Evolutionary conservation across 768 basidiomycete genomes (phyloP), one percentile per base, ranked within the genome.

Genomic region (Leucosporidium scottii): DNA sequence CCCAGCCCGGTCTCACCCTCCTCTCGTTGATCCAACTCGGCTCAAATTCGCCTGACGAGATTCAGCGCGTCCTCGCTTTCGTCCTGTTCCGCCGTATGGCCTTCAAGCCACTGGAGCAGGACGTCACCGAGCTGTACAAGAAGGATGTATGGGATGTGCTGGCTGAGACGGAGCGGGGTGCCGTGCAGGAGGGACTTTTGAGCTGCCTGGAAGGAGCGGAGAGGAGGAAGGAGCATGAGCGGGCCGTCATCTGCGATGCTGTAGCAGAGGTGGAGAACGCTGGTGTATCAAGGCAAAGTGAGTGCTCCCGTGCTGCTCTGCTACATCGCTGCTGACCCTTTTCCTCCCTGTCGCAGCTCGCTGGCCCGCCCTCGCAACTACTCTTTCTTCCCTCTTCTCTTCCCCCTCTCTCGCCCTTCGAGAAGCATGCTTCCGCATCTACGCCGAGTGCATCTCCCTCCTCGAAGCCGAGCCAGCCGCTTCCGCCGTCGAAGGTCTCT

Each of bases 81-180:
- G 89, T 91, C 15, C 84, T 91, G 36, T 83, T 90, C 34, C 85
- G 90, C 13, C 84, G 90, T 8, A 82, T 91, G 5, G 83, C 90
- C 36, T 91, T 91, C 77, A 84, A 89, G 10, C 74, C 86, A 0
- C 79, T 84, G 74, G 21, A 79, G 82, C n/a, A 77, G 83, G n/a
- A 83, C 86, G 2, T 81, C 10, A 44, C 39, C 15, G 39, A 44
- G 39, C 15, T 44, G 39, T 44, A 44, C 17, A 60, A 25, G 25
- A 60, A 28, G 15, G 59, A 47, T 4, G 59, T 90, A 15, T 91
- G 90, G 74, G 90, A 91, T 78, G 86, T 86, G 59, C 83, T 91
- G 49, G 85, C 88, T 2, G 77, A 84, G 2, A 82, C 85, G 59
- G 84, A 86, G 0, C 81, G 90, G 65, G 80, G 82, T 5, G 85